A percentile compares a stretch with the other conserved stretches of the same genome.
Conservation (phyloP, 345 rosid genomes). For the Ceriops zippeliana region DNA sequence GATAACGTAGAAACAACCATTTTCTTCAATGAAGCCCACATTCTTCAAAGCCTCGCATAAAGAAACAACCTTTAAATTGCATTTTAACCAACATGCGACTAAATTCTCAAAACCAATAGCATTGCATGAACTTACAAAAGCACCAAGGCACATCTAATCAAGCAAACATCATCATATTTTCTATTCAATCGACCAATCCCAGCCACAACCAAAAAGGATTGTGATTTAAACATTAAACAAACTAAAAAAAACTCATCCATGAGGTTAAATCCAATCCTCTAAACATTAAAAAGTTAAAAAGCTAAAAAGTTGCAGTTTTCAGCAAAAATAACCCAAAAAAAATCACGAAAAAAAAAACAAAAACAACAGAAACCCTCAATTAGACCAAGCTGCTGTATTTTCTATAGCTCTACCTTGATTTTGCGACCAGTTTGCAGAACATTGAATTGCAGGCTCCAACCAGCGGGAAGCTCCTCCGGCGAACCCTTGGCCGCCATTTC, state of each 20-base stretch:
- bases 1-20: neutral
- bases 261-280: too few relatives aligned
- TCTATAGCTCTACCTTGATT: conserved; percentile 32
- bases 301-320: too few relatives aligned
- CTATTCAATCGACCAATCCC: neutral
- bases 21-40: neutral
- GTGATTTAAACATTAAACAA: neutral
- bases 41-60: neutral
- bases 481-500: conserved; percentile 24
- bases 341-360: neutral
- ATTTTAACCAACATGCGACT: neutral
- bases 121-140: neutral
- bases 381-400: neutral
- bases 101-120: neutral
- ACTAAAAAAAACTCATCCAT: neutral
- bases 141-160: neutral
- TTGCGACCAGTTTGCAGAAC: conserved; percentile 44
- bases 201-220: neutral
- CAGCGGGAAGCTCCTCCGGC: conserved; percentile 49
- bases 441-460: conserved; percentile 43
- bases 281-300: too few relatives aligned
- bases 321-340: neutral
- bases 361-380: neutral
- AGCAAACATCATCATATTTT: neutral
- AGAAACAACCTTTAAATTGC: neutral